A percentile compares a stretch with the other conserved stretches of the same genome.
Evolutionary conservation across 805 yeast genomes (phyloP).

Genomic region (Pichia ethanolica): DNA sequence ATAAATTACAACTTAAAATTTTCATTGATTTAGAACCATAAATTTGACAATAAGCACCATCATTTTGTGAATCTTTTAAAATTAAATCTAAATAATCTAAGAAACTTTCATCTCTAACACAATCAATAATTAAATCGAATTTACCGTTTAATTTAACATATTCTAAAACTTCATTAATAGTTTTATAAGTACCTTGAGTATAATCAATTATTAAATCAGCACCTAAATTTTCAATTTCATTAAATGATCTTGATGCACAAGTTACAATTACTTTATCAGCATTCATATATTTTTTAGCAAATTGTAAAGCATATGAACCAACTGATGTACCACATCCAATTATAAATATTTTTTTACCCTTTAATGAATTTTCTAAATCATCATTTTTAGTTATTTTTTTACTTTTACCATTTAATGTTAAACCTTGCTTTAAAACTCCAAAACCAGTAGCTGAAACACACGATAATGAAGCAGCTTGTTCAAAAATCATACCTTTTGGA

Average conservation of each 20-base stretch:
- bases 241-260: conserved; percentile 32
- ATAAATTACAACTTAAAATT: conserved; percentile 14
- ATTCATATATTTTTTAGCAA: conserved; percentile 42
- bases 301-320: conserved; percentile 48
- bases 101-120: conserved; percentile 51
- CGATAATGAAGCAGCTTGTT: conserved; percentile 61
- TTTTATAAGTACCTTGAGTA: conserved; percentile 33
- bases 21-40: conserved; percentile 46
- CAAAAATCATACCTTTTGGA: conserved; percentile 40
- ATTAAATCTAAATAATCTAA: conserved; percentile 24
- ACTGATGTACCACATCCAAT: conserved; percentile 74
- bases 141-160: conserved; percentile 31
- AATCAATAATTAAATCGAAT: conserved; percentile 59
- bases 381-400: neutral
- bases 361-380: conserved; percentile 6
- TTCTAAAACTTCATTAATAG: conserved; percentile 29
- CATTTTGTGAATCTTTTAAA: conserved; percentile 36
- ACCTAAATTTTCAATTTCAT: conserved; percentile 32
- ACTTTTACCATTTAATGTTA: neutral
- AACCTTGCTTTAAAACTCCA: conserved; percentile 9
- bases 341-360: conserved; percentile 44
- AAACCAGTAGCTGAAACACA: conserved; percentile 59
- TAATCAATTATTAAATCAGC: conserved; percentile 56
- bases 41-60: conserved; percentile 45
- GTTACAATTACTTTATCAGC: conserved; percentile 49